Base-by-base conservation (phyloP, 257 asterid genomes). In the Petunia axillaris region DNA sequence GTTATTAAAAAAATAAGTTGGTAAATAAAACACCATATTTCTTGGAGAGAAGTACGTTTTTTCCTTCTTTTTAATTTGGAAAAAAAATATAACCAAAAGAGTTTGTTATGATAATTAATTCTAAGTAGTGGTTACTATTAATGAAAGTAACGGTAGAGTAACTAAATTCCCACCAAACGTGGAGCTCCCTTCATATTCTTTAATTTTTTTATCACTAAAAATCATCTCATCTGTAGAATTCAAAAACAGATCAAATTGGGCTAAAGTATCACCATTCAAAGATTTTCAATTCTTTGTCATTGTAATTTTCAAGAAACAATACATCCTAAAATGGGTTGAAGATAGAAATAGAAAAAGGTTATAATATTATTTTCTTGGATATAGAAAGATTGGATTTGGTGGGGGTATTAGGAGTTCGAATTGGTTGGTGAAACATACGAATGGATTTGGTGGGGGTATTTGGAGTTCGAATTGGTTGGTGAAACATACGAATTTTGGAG, bases 171-270 rank as follows among this genome's bases (percentile, higher is more conserved):
- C 76, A 70, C 76, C 16, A 70, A 70, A 70, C 0, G 53, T 70
- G 77, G 77, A 70, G 77, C 43, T 70, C 77, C 77, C 25, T 2
- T 46, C 77, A 70, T 16, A 46, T 70, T 70, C 59, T 9, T 59
- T 70, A 10, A 67, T 3, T 3, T 43, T 16, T 44, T 4, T 16
- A 70, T 70, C 59, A 70, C 77, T 25, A 70, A 25, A 70, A 25
- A 4, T 70, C 76, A 46, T 25, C 14, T n/a, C n/a, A 39, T 70
- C 9, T 46, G 77, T 16, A 44, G 57, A 70, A 70, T 70, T 70
- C 43, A 66, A 66, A 53, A 66, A 66, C 13, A 66, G 6, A 41
- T 66, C 37, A 66, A 40, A 66, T 40, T 66, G 1, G 41, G 43
- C 75, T 7, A 15, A 25, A 15, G 63, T 57, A 53, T 66, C 75